Percentiles rank a stretch among this genome's conserved stretches.
Evolutionary conservation across 2,329 filamentous ascomycete genomes (phyloP).

Genomic region (Diplocarpon rosae): DNA sequence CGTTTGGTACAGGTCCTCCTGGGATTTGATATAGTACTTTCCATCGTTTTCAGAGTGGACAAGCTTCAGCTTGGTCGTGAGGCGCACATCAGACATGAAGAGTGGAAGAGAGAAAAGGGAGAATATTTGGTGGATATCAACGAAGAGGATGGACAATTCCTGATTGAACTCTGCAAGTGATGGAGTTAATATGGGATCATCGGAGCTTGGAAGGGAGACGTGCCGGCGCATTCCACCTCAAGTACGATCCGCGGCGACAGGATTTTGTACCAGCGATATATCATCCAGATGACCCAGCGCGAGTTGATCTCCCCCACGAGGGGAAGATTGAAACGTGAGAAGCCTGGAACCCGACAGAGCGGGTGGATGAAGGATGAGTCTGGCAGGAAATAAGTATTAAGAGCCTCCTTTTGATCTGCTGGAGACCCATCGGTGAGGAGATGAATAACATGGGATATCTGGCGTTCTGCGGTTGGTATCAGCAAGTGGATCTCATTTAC

Average conservation of each 20-base stretch:
- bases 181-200: background rate
- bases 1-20: conserved; percentile 74
- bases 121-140: conserved; percentile 65
- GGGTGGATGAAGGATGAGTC: conserved; percentile 68
- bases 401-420: conserved; percentile 49
- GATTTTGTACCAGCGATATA: conserved; percentile 80
- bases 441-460: conserved; percentile 57
- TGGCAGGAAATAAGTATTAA: conserved; percentile 63
- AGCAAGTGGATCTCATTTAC: too few species aligned
- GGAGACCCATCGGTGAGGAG: conserved; percentile 57
- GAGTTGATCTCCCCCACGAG: conserved; percentile 42
- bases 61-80: conserved; percentile 59
- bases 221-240: conserved; percentile 48
- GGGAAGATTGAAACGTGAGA: conserved; percentile 33
- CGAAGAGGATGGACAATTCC: conserved; percentile 55
- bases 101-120: conserved; percentile 68
- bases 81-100: conserved; percentile 54
- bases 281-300: conserved; percentile 51
- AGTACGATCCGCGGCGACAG: conserved; percentile 64
- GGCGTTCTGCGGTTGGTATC: conserved; percentile 36
- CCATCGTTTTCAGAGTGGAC: conserved; percentile 30
- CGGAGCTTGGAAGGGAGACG: conserved; percentile 10
- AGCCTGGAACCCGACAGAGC: conserved; percentile 57
- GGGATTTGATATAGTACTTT: conserved; percentile 61
- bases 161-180: conserved; percentile 52